phyloP scores from a whole-genome alignment of 2,329 filamentous ascomycete species.

The Capronia coronata region DNA sequence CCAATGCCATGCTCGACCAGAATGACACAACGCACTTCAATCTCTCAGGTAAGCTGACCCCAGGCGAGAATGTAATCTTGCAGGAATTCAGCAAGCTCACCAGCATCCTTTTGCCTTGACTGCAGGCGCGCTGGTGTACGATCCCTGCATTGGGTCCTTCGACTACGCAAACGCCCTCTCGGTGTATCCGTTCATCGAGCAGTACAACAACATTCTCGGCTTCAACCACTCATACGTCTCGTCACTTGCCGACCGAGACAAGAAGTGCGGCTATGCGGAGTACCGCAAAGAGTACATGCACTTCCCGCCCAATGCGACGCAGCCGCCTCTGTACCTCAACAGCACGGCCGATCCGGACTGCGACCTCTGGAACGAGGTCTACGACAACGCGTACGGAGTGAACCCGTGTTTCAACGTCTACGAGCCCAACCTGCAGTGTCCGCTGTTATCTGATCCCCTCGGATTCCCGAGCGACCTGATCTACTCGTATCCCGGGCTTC shows the following conservation, averaged over 20 bases:
- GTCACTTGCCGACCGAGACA: constrained; percentile 14
- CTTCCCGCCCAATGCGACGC: constrained; percentile 22
- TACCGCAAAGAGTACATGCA: constrained; percentile 22
- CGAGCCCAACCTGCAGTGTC: constrained; percentile 66
- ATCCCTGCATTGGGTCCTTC: constrained; percentile 23
- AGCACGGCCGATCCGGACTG: constrained; percentile 19
- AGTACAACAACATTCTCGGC: constrained; percentile 24
- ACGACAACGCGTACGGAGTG: constrained; percentile 16
- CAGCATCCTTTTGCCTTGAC: neutral
- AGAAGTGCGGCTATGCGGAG: constrained; percentile 19
- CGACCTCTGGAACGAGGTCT: constrained; percentile 32
- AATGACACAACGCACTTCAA: constrained; percentile 47
- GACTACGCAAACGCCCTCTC: constrained; percentile 13
- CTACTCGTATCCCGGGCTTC: constrained; percentile 57
- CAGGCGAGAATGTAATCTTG: neutral
- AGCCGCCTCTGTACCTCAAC: constrained; percentile 21
- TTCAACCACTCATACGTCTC: constrained; percentile 20
- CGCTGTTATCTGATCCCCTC: constrained; percentile 60
- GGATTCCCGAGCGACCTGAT: constrained; percentile 58
- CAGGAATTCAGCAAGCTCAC: neutral
- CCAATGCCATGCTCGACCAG: constrained; percentile 22
- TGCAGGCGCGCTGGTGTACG: constrained; percentile 20
- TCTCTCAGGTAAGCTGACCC: constrained; percentile 37
- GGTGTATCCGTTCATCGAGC: constrained; percentile 16
- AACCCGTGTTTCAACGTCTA: constrained; percentile 80